These are phyloP conservation scores for Nicotiana tomentosiformis DNA, from an alignment of 257 asterid species.

Conservation along the genomic window DNA sequence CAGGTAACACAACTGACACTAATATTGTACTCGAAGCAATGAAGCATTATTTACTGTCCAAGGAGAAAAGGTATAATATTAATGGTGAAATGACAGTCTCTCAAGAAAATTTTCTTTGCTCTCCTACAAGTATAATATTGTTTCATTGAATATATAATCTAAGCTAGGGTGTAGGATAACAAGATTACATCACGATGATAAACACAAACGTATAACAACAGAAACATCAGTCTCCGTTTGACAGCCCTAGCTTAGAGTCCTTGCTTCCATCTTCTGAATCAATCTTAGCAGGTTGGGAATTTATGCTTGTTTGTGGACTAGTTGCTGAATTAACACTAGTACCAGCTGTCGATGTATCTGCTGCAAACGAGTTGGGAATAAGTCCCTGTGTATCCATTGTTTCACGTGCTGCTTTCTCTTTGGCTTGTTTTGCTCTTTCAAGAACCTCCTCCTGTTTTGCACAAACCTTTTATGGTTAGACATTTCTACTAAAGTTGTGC, in stretches of 20 bases:
- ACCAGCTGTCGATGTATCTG: conserved; percentile 17
- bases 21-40: neutral
- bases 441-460: conserved; percentile 67
- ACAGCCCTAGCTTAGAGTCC: conserved; percentile 28
- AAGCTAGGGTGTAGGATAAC: neutral
- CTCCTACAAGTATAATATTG: neutral
- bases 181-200: neutral
- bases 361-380: conserved; percentile 22
- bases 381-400: conserved; percentile 47
- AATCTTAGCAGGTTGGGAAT: neutral
- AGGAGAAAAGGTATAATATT: neutral
- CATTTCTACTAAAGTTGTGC: neutral
- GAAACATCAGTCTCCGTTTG: conserved; percentile 31
- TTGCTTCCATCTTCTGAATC: conserved; percentile 9
- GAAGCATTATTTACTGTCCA: neutral
- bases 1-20: neutral
- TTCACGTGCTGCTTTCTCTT: conserved; percentile 65
- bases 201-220: neutral
- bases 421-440: conserved; percentile 76
- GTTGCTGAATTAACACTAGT: conserved; percentile 19
- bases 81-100: neutral
- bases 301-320: conserved; percentile 8
- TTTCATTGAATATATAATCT: neutral
- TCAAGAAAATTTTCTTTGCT: neutral
- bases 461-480: neutral